Base-by-base conservation (phyloP, 2,329 filamentous ascomycete species). In the Pestalotiopsis sp. region DNA sequence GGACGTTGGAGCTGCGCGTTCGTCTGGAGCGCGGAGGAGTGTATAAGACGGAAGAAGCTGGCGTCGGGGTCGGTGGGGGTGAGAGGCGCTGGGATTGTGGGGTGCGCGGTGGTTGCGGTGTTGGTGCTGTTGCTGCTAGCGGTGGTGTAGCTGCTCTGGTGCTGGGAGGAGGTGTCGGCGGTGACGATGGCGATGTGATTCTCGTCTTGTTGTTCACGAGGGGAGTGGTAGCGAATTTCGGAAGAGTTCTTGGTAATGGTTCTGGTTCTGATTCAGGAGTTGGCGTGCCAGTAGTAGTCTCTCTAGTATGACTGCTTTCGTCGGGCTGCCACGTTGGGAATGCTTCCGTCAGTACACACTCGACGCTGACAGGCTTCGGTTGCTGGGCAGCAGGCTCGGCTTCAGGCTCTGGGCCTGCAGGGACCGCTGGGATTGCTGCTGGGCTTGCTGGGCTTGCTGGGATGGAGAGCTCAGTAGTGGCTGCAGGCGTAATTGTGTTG, bases 281-380 rank as follows among this genome's bases (percentile, higher is more conserved):
- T 45, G 61, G 39, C 38, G 61, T 52, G 39, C 41, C 63, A 56
- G 39, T 20, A 38, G 5, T 9, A 25, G 17, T 9, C 14, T 17
- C 31, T 20, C 20, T 36, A 39, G 14, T n/a, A 20, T 65, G 27
- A 39, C 36, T 20, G 65, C 52, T 59, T 52, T 59, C 39, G 52
- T 67, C 56, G 56, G 65, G 56, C 52, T 59, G 65, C 67, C 41
- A 65, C 57, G 38, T 52, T 52, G 74, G 74, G 70, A 72, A 73
- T 70, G 75, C 71, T 72, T 72, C 72, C 65, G 71, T 70, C 71
- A 73, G 71, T 70, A 71, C 72, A 67, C 71, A 70, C 68, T 70
- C 70, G 67, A 73, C 72, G 67, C 39, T 61, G 20, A 67, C 64
- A 71, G 58, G 39, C 13, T n/a, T 41, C 6, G 66, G 66, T 67